Percentiles rank a stretch among this genome's conserved stretches.
phyloP scores from a whole-genome alignment of 1,284 basidiomycete species.

The Leccinum pachyderme region DNA sequence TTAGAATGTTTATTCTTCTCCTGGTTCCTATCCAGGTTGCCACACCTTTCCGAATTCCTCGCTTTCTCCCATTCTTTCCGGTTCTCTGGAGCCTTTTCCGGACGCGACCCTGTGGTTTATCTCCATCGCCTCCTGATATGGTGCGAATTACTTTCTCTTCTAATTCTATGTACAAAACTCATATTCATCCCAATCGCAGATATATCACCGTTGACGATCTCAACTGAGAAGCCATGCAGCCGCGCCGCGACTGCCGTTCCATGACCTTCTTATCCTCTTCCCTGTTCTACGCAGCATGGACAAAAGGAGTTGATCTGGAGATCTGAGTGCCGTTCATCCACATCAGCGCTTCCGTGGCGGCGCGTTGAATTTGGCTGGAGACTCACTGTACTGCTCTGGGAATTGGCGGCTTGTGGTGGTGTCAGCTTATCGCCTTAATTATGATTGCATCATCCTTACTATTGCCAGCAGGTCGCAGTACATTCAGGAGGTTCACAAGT shows the following conservation, averaged over 20 bases:
- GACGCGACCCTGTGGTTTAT: background rate
- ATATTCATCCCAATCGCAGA: conserved; percentile 13
- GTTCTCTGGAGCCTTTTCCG: conserved; percentile 2
- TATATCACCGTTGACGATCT: conserved; percentile 21
- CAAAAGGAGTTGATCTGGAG: conserved; percentile 46
- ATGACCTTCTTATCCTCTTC: conserved; percentile 6
- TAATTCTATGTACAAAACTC: conserved; percentile 6
- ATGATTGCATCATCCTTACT: conserved; percentile 45
- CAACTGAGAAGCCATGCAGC: conserved; percentile 16
- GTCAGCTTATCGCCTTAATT: conserved; percentile 19
- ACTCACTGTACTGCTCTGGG: conserved; percentile 60
- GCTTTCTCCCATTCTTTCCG: conserved; percentile 5
- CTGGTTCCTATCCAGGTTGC: conserved; percentile 5
- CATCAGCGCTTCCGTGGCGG: conserved; percentile 13
- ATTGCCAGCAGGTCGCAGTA: conserved; percentile 69
- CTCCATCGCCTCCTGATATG: conserved; percentile 1
- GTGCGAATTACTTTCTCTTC: background rate
- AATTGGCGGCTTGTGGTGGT: conserved; percentile 56
- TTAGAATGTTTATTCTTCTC: conserved; percentile 15
- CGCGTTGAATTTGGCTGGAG: conserved; percentile 1
- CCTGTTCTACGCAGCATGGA: conserved; percentile 35
- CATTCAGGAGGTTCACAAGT: conserved; percentile 60
- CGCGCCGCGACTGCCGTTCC: conserved; percentile 4
- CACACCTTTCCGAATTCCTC: conserved; percentile 4
- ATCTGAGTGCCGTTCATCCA: conserved; percentile 31